Evolutionary conservation across 495 filamentous ascomycete genomes (phyloP).

Genomic region (Extremus antarcticus): DNA sequence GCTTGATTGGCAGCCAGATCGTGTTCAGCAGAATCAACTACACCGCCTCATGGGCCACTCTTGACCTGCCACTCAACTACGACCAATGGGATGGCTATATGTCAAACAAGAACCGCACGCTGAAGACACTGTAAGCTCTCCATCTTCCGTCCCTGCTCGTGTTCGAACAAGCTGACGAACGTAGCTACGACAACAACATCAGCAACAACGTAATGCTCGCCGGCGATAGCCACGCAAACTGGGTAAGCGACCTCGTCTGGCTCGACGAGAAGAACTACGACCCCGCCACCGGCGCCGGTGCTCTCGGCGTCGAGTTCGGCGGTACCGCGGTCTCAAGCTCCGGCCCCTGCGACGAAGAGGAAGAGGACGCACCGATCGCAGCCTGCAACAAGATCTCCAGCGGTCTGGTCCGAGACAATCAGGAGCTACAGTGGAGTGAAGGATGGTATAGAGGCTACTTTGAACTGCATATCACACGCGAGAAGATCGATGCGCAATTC

Average conservation of each 20-base stretch:
- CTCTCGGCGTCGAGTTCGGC: constrained; percentile 55
- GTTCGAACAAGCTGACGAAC: background rate
- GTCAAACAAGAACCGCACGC: constrained; percentile 49
- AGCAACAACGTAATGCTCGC: constrained; percentile 54
- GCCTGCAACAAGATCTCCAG: constrained; percentile 30
- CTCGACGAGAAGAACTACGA: constrained; percentile 45
- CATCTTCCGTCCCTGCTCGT: background rate
- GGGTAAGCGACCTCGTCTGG: constrained; percentile 53
- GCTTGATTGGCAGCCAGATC: constrained; percentile 54
- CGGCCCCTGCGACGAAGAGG: constrained; percentile 28
- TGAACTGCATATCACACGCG: constrained; percentile 23
- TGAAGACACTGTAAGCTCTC: constrained; percentile 24
- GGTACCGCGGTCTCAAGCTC: constrained; percentile 47
- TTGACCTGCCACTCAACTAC: constrained; percentile 41
- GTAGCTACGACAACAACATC: constrained; percentile 48
- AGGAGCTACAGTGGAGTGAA: constrained; percentile 55
- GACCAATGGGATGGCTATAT: constrained; percentile 54
- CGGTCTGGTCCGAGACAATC: constrained; percentile 39
- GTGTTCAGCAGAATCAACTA: constrained; percentile 46
- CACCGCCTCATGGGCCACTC: constrained; percentile 30
- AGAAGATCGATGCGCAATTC: constrained; percentile 36
- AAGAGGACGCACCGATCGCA: constrained; percentile 34
- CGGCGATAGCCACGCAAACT: constrained; percentile 52
- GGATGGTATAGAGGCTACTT: constrained; percentile 47
- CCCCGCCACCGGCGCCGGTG: constrained; percentile 41